Evolutionary conservation across 2,329 filamentous ascomycete species (phyloP).

Genomic region (Amesomyces nigricolor): DNA sequence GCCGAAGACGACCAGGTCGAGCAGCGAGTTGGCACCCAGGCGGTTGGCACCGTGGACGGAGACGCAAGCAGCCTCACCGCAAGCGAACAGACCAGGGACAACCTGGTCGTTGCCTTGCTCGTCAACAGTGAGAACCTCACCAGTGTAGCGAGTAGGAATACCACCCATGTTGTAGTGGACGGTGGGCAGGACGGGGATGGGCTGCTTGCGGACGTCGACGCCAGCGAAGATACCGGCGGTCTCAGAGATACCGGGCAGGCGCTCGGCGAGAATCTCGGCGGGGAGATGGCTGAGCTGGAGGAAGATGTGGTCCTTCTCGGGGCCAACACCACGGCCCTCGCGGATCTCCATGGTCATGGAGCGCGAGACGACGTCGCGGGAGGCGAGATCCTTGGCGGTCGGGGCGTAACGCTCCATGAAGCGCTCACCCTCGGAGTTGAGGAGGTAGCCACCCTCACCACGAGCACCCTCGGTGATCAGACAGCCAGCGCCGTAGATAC

Average conservation of each 20-base stretch:
- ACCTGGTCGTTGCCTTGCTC: slow-evolving; percentile 83
- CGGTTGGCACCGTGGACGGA: slow-evolving; percentile 98
- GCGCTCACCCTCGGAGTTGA: slow-evolving; percentile 96
- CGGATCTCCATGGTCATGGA: slow-evolving; percentile 99
- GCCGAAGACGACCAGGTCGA: slow-evolving; percentile 95
- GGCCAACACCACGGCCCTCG: slow-evolving; percentile 91
- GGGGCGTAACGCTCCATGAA: slow-evolving; percentile 99
- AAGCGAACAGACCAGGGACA: slow-evolving; percentile 91
- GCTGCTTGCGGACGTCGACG: slow-evolving; percentile 95
- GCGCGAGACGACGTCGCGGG: slow-evolving; percentile 91
- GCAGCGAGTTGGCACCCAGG: slow-evolving; percentile 94
- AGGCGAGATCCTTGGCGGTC: slow-evolving; percentile 95
- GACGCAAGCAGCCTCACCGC: slow-evolving; percentile 94
- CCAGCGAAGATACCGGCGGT: slow-evolving; percentile 95
- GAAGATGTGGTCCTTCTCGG: slow-evolving; percentile 98
- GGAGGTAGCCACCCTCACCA: slow-evolving; percentile 95
- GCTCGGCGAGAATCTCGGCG: slow-evolving; percentile 85
- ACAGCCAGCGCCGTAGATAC: slow-evolving; percentile 97
- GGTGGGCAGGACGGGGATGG: slow-evolving; percentile 91
- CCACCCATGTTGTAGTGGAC: slow-evolving; percentile 99
- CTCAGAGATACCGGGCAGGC: slow-evolving; percentile 97
- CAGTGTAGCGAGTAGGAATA: slow-evolving; percentile 95
- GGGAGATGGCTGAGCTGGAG: slow-evolving; percentile 95
- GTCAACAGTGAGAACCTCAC: slow-evolving; percentile 88
- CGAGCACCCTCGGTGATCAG: slow-evolving; percentile 96